phyloP scores from a whole-genome alignment of 192 early-diverging fungal genomes.

The Coemansia interrupta region DNA sequence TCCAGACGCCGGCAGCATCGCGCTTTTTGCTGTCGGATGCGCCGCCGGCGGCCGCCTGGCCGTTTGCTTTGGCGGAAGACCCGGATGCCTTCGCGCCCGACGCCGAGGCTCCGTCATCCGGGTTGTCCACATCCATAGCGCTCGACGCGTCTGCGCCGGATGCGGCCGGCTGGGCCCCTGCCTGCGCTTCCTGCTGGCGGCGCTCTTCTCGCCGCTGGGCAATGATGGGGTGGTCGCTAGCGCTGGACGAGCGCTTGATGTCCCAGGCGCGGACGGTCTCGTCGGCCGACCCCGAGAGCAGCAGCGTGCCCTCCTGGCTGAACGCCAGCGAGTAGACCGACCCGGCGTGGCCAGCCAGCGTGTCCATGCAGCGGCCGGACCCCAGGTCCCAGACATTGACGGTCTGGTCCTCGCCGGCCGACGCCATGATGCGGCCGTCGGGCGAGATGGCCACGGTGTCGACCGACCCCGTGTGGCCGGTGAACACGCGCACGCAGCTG shows the following conservation, averaged over 20 bases:
- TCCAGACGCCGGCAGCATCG: slow-evolving; percentile 50
- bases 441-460: slow-evolving; percentile 85
- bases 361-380: slow-evolving; percentile 76
- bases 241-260: slow-evolving; percentile 59
- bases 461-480: slow-evolving; percentile 79
- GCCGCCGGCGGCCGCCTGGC: slow-evolving; percentile 4
- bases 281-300: slow-evolving; percentile 85
- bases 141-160: slow-evolving; percentile 4
- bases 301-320: slow-evolving; percentile 70
- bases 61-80: background rate
- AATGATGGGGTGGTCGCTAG: slow-evolving; percentile 40
- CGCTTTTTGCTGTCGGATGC: slow-evolving; percentile 39
- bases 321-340: slow-evolving; percentile 83
- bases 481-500: slow-evolving; percentile 83
- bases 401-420: slow-evolving; percentile 65
- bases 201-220: slow-evolving; percentile 21
- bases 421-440: slow-evolving; percentile 86
- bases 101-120: background rate
- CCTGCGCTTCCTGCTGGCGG: slow-evolving; percentile 6
- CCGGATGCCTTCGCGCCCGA: slow-evolving; percentile 8
- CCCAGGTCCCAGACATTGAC: slow-evolving; percentile 92
- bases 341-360: slow-evolving; percentile 79
- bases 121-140: slow-evolving; percentile 24
- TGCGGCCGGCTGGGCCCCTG: background rate
- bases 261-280: slow-evolving; percentile 90